Conservation (phyloP, 495 filamentous ascomycete genomes). For the Rhypophila decipiens region DNA sequence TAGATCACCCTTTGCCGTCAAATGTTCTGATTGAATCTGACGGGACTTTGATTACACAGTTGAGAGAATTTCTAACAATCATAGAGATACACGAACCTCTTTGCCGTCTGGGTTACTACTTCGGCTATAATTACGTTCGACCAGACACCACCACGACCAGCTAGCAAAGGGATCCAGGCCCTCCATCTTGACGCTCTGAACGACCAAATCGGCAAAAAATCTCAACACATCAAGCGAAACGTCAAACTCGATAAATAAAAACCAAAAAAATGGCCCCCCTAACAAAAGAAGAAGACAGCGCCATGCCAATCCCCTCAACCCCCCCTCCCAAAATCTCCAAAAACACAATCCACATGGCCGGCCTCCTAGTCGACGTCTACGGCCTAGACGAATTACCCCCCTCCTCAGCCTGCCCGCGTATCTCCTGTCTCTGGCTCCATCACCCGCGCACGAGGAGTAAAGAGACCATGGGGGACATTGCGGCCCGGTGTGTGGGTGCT, state of each 20-base stretch:
- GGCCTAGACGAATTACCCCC: constrained; percentile 66
- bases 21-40: no score
- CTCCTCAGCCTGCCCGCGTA: constrained; percentile 29
- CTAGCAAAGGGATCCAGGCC: not conserved
- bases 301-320: constrained; percentile 1
- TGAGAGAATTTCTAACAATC: no score
- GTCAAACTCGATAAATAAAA: not conserved
- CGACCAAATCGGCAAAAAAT: not conserved
- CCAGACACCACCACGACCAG: no score
- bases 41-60: no score
- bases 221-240: not conserved
- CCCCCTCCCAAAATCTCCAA: constrained; percentile 47
- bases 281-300: not conserved
- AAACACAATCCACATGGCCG: constrained; percentile 60
- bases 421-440: constrained; percentile 80
- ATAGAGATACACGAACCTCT: no score
- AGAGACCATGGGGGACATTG: constrained; percentile 57
- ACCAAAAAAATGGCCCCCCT: not conserved
- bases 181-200: not conserved
- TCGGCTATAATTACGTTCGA: no score
- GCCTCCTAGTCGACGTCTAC: constrained; percentile 69
- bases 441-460: constrained; percentile 68
- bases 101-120: no score
- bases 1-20: no score
- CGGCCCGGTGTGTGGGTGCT: constrained; percentile 28